Conservation (phyloP, 1,284 basidiomycete genomes). For the Ceratobasidium sp. region DNA sequence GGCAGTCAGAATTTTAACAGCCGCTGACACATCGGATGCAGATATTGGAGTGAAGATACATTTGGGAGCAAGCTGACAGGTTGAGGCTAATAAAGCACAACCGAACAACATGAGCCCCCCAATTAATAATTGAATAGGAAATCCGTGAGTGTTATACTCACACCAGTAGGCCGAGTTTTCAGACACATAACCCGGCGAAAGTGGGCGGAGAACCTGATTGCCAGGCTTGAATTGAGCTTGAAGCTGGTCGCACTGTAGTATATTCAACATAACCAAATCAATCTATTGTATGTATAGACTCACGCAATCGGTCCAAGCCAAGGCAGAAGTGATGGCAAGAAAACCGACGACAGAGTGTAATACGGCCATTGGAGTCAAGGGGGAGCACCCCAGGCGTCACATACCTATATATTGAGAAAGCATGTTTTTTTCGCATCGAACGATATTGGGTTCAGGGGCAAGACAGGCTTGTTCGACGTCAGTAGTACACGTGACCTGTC, state of each 20-base stretch:
- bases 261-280: background rate
- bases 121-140: background rate
- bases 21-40: background rate
- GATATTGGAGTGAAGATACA: conserved; percentile 19
- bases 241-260: conserved; percentile 14
- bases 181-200: background rate
- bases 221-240: background rate
- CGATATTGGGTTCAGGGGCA: no score
- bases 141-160: background rate
- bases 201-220: background rate
- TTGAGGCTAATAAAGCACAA: background rate
- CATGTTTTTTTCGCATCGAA: background rate
- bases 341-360: background rate
- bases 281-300: background rate
- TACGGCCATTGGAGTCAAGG: background rate
- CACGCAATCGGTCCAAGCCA: background rate
- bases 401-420: background rate
- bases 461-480: no score
- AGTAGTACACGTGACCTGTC: no score
- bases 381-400: background rate
- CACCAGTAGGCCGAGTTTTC: conserved; percentile 21
- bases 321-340: background rate
- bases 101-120: background rate
- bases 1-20: conserved; percentile 2
- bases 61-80: background rate